Conservation (phyloP, 305 asterid genomes). For the Nicotiana rustica region DNA sequence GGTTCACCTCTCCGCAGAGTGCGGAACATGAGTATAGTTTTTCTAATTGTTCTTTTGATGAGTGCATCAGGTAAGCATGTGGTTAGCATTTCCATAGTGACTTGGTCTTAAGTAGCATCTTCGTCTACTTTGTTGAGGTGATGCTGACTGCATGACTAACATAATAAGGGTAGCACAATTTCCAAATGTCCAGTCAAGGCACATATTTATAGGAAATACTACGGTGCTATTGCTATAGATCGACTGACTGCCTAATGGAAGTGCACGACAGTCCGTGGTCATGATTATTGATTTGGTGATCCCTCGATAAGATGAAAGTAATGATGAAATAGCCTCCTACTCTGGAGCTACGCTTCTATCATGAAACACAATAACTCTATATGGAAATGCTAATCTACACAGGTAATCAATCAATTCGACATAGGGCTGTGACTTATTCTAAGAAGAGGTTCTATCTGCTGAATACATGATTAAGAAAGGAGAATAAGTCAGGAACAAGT, state of each 20-base stretch:
- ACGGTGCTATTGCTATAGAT: constrained; percentile 3
- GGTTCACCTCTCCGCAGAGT: background rate
- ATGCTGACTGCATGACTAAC: background rate
- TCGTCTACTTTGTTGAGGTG: background rate
- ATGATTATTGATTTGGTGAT: background rate
- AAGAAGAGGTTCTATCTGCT: background rate
- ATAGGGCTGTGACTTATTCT: background rate
- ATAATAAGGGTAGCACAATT: background rate
- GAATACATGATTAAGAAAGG: background rate
- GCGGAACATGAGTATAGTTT: background rate
- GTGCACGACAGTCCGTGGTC: background rate
- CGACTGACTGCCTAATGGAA: background rate
- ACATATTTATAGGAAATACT: background rate
- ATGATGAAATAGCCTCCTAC: background rate
- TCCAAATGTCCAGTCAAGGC: background rate
- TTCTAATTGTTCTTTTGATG: background rate
- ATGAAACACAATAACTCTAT: background rate
- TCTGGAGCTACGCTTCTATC: background rate
- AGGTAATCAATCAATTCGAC: background rate
- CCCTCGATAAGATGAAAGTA: background rate
- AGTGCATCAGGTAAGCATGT: background rate
- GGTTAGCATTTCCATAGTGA: background rate
- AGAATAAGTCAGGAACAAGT: background rate
- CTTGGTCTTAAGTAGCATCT: background rate
- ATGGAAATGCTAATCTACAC: background rate